These are phyloP conservation scores for Baeospora myosura DNA, from an alignment of 1,284 basidiomycete genomes.

Conservation along the genomic window DNA sequence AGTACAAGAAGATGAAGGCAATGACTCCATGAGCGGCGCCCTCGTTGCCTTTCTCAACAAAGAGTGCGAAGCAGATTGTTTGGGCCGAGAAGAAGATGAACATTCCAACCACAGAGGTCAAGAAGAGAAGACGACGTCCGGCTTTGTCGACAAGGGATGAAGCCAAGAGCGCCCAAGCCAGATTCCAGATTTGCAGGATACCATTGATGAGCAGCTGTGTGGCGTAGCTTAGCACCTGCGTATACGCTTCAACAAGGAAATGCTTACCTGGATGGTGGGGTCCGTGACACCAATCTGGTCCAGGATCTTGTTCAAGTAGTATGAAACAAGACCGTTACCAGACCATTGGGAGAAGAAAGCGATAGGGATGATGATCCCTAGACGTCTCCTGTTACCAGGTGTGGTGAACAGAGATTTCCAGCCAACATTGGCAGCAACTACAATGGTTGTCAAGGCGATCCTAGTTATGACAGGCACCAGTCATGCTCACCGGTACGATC, in stretches of 20 bases:
- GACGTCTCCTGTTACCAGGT: constrained; percentile 59
- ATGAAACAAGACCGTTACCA: constrained; percentile 69
- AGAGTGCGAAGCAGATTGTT: constrained; percentile 65
- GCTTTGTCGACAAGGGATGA: constrained; percentile 51
- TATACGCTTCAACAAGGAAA: neutral
- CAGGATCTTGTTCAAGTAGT: constrained; percentile 70
- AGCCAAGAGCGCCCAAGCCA: constrained; percentile 53
- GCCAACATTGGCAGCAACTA: constrained; percentile 48
- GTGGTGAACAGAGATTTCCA: constrained; percentile 55
- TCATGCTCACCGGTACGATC: constrained; percentile 37
- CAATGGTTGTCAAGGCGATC: neutral
- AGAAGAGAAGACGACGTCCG: constrained; percentile 60
- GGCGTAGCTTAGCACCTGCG: neutral
- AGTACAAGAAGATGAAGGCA: constrained; percentile 73
- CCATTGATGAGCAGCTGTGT: constrained; percentile 60
- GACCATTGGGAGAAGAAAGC: constrained; percentile 74
- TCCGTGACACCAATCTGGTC: constrained; percentile 65
- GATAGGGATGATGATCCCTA: constrained; percentile 61
- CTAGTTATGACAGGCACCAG: neutral
- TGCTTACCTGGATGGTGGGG: constrained; percentile 40
- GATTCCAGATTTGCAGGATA: constrained; percentile 71
- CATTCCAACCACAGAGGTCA: constrained; percentile 57
- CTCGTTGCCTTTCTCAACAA: constrained; percentile 33
- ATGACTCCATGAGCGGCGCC: constrained; percentile 61
- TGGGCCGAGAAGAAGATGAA: constrained; percentile 61